phyloP scores from a whole-genome alignment of 257 asterid genomes.

The Leonotis leonurus region DNA sequence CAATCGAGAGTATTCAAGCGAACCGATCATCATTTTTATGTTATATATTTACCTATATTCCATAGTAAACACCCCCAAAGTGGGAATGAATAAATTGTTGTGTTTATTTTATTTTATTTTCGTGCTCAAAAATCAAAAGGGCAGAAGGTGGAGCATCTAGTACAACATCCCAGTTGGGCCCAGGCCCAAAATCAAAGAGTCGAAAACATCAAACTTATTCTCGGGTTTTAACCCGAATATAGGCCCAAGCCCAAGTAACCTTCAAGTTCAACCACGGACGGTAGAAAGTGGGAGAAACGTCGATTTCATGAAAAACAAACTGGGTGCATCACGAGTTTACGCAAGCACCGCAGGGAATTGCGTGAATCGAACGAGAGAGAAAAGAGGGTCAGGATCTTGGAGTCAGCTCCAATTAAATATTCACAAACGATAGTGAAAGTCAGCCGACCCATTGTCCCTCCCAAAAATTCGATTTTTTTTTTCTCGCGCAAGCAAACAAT shows the following conservation, averaged over 20 bases:
- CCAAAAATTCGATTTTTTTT: background rate
- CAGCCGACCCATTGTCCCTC: background rate
- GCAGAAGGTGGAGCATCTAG: too few relatives aligned
- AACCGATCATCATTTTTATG: too few relatives aligned
- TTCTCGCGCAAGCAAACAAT: background rate
- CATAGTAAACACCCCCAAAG: too few relatives aligned
- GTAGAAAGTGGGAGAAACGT: background rate
- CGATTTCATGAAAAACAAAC: background rate
- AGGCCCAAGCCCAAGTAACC: background rate
- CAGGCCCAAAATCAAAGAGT: background rate
- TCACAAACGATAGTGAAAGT: background rate
- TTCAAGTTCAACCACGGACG: background rate
- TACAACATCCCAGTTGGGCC: too few relatives aligned
- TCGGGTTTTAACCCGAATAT: background rate
- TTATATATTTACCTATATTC: too few relatives aligned
- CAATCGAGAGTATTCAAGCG: too few relatives aligned
- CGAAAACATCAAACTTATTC: background rate
- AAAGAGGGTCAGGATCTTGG: background rate
- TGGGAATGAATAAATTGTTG: too few relatives aligned
- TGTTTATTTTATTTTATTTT: too few relatives aligned
- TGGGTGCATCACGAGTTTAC: background rate
- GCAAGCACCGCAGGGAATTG: constrained; percentile 11
- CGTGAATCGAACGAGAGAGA: constrained; percentile 18
- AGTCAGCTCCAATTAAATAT: constrained; percentile 11
- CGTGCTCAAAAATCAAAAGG: too few relatives aligned